A percentile compares a stretch with the other conserved stretches of the same genome.
Evolutionary conservation across 2,329 filamentous ascomycete genomes (phyloP).

Genomic region (Calonectria pseudoreteaudii): DNA sequence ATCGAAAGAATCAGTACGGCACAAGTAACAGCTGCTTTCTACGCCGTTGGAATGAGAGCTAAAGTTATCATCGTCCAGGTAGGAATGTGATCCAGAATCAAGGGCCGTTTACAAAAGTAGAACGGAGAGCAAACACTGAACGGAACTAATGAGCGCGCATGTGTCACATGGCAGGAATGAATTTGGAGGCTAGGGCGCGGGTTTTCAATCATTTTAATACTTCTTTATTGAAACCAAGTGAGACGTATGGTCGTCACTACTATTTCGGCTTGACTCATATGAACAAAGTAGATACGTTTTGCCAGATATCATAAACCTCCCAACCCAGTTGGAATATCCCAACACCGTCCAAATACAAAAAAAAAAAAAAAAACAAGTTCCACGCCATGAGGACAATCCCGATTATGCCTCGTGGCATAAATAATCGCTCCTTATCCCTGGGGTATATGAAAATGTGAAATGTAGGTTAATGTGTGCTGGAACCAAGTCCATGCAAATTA

Average conservation of each 20-base stretch:
- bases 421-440: slow-evolving; percentile 7
- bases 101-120: neutral
- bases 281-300: slow-evolving; percentile 7
- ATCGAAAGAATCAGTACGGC: neutral
- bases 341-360: neutral
- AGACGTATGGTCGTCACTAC: neutral
- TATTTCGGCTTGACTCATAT: neutral
- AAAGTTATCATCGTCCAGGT: neutral
- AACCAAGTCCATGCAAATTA: neutral
- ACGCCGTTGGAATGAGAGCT: neutral
- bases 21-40: neutral
- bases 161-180: neutral
- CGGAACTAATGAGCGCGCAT: neutral
- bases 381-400: slow-evolving; percentile 6
- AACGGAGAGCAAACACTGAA: neutral
- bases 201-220: neutral
- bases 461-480: neutral
- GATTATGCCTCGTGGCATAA: neutral
- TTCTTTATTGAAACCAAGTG: neutral
- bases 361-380: slow-evolving; percentile 1
- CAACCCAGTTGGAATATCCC: neutral
- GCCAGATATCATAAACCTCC: neutral
- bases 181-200: neutral
- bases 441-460: slow-evolving; percentile 19
- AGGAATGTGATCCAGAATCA: neutral